These are phyloP conservation scores for Pyrenochaeta sp. DNA, from an alignment of 2,329 filamentous ascomycete genomes.

Conservation along the genomic window DNA sequence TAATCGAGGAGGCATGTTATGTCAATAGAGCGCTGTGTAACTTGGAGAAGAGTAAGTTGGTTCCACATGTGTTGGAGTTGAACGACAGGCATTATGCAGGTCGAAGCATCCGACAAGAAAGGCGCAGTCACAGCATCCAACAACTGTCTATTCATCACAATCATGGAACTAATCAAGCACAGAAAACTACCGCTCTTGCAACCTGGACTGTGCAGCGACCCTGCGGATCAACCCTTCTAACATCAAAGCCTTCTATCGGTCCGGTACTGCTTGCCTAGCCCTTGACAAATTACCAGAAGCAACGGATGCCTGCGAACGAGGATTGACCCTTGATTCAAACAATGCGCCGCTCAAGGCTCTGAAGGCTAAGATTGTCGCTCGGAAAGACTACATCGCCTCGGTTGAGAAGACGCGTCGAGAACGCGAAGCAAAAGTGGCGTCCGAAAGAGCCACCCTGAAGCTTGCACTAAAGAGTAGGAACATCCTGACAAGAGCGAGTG, in stretches of 20 bases:
- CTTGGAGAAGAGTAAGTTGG: conserved; percentile 74
- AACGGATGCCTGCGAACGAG: conserved; percentile 77
- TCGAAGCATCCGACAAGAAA: background rate
- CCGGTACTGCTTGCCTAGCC: conserved; percentile 77
- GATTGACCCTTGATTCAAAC: conserved; percentile 73
- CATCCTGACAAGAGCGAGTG: conserved; percentile 73
- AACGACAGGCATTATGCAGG: background rate
- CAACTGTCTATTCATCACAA: conserved; percentile 4
- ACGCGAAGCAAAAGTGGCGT: conserved; percentile 62
- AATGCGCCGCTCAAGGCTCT: conserved; percentile 74
- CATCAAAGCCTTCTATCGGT: conserved; percentile 91
- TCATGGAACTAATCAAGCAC: conserved; percentile 6
- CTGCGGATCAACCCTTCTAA: conserved; percentile 82
- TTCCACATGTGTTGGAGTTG: background rate
- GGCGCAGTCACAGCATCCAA: background rate
- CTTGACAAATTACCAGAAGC: conserved; percentile 83
- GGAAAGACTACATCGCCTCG: conserved; percentile 64
- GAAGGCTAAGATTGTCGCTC: conserved; percentile 68
- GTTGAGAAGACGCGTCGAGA: conserved; percentile 66
- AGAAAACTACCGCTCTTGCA: conserved; percentile 89
- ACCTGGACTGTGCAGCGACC: conserved; percentile 81
- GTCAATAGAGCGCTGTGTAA: conserved; percentile 91
- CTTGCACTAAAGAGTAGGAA: conserved; percentile 71
- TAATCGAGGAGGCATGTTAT: conserved; percentile 77
- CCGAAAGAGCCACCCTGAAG: conserved; percentile 63